Evolutionary conservation across 768 basidiomycete species (phyloP).

Genomic region (Termitomyces sp.): DNA sequence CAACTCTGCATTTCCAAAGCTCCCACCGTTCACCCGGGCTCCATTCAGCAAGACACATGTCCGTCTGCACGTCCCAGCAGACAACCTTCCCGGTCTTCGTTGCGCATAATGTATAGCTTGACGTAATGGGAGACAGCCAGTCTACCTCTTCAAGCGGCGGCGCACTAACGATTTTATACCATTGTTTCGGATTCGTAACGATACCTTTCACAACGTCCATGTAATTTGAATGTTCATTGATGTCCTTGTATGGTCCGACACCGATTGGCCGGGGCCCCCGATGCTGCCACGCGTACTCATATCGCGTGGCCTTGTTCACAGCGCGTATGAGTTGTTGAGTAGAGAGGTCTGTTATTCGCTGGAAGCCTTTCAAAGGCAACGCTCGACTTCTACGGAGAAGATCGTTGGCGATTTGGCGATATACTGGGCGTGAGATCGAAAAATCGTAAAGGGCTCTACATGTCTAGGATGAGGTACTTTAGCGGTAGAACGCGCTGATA

Average conservation of each 20-base stretch:
- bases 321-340: slow-evolving; percentile 56
- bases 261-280: slow-evolving; percentile 52
- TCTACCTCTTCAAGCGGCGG: slow-evolving; percentile 68
- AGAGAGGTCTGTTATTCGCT: slow-evolving; percentile 59
- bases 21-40: slow-evolving; percentile 61
- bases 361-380: slow-evolving; percentile 64
- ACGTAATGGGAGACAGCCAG: slow-evolving; percentile 74
- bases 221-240: slow-evolving; percentile 31
- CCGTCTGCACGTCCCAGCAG: slow-evolving; percentile 68
- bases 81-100: slow-evolving; percentile 74
- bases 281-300: slow-evolving; percentile 58
- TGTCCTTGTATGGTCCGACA: slow-evolving; percentile 22
- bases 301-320: slow-evolving; percentile 56
- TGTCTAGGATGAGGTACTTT: slow-evolving; percentile 35
- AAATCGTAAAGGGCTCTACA: slow-evolving; percentile 58
- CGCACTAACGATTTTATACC: slow-evolving; percentile 67
- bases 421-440: slow-evolving; percentile 61
- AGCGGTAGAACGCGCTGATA: not conserved
- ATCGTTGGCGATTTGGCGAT: slow-evolving; percentile 56
- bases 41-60: slow-evolving; percentile 64
- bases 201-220: slow-evolving; percentile 26
- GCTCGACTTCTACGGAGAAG: slow-evolving; percentile 64
- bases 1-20: slow-evolving; percentile 74
- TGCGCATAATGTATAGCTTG: slow-evolving; percentile 70
- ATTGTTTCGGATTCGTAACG: slow-evolving; percentile 20